A percentile compares a stretch with the other conserved stretches of the same genome.
These are phyloP conservation scores for Periconia sp. DNA, from an alignment of 2,329 filamentous ascomycete genomes.

Conservation along the genomic window DNA sequence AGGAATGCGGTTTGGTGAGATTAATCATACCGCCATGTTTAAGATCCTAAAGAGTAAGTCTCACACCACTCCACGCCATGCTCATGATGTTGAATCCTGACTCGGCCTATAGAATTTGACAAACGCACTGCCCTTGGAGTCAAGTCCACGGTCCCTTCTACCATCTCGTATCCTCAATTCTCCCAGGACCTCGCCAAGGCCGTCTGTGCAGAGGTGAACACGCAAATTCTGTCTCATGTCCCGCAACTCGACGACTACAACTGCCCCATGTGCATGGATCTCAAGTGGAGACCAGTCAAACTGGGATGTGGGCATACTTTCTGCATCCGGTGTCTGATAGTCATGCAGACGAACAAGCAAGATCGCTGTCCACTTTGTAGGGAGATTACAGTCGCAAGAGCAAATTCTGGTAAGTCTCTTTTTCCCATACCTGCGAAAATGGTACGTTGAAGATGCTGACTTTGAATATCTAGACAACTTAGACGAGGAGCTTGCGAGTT, in stretches of 20 bases:
- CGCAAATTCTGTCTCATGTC: constrained; percentile 70
- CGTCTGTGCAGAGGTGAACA: constrained; percentile 72
- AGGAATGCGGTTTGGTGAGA: constrained; percentile 79
- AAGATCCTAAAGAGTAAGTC: constrained; percentile 82
- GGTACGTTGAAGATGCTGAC: no score
- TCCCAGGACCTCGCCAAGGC: constrained; percentile 71
- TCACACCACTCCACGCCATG: background rate
- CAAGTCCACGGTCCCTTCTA: constrained; percentile 62
- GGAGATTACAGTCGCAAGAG: constrained; percentile 68
- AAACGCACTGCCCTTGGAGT: constrained; percentile 78
- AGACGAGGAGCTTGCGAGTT: constrained; percentile 67
- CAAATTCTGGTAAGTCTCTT: constrained; percentile 60
- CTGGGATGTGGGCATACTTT: constrained; percentile 76
- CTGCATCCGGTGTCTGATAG: constrained; percentile 80
- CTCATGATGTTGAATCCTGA: constrained; percentile 1
- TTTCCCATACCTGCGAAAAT: no score
- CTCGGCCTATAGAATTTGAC: constrained; percentile 67
- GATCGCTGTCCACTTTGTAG: constrained; percentile 76
- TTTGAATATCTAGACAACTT: constrained; percentile 60
- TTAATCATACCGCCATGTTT: constrained; percentile 73
- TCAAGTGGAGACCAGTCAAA: constrained; percentile 81
- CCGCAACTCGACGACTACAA: constrained; percentile 83
- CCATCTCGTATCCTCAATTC: constrained; percentile 58
- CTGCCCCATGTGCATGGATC: constrained; percentile 76
- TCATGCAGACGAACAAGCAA: constrained; percentile 72